Base-by-base conservation (phyloP, 1,284 basidiomycete species). In the Exsudoporus floridanus region DNA sequence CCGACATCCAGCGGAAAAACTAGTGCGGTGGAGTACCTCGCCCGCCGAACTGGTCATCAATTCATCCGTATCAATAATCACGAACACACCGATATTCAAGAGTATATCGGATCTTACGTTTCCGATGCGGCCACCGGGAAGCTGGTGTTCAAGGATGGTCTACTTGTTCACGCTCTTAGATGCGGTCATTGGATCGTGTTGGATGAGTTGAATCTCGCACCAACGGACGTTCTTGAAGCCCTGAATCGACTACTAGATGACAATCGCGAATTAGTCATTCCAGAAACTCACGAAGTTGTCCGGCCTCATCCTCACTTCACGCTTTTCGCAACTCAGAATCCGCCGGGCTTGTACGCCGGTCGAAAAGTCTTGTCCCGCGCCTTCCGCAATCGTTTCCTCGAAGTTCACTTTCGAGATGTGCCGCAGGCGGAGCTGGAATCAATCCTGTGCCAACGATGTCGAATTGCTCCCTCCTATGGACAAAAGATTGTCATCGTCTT, bases 21-120 rank as follows among this genome's bases (percentile, higher is more conserved):
- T 1, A 96, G 92, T 66, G 92, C 97, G 1, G 87, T 99, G 52
- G 95, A 98, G 73, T 98, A 97, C 70, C 83, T 99, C 21, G 96
- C 97, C 2, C 84, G 84, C 54, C 81, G 91, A 53, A 98, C 96
- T 0, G 96, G 97, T 0, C 97, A 99, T 74, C 83, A 84, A 28
- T 99, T 99, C 69, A 88, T 99, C 27, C 91, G 97, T 34, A 98
- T 99, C 81, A 99, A 99, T 76, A 99, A 99, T 65, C 97, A 99
- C 74, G 97, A 99, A 64, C 97, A 99, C 68, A 99, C 97, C 5
- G 97, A 99, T 70, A 95, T 96, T 46, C 97, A 99, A 67, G 97
- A 99, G 69, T 99, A 99, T 67, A 80, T 99, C 46, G 97, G 97
- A 7, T 95, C 94, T 0, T 99, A 99, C 65, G 86, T 96, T 14